A percentile compares a stretch with the other conserved stretches of the same genome.
Conservation (phyloP, 495 filamentous ascomycete species). For the Trichoderma virens region DNA sequence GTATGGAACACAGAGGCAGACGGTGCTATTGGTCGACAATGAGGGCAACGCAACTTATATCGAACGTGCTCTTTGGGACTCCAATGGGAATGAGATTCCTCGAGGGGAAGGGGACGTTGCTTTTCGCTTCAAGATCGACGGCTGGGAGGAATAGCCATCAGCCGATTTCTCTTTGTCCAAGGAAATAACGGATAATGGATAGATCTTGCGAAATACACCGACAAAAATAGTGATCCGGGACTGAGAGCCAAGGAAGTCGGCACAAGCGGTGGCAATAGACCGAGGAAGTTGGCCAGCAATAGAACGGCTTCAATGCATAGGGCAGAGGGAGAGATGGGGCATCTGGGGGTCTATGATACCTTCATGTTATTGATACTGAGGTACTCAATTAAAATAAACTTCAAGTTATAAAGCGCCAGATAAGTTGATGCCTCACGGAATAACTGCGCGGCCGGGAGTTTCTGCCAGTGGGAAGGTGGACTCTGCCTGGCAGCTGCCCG, state of each 20-base stretch:
- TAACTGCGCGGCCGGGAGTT: background rate
- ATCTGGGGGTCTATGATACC: too few species aligned
- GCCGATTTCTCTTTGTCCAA: background rate
- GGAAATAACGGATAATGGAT: background rate
- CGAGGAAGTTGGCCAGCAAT: background rate
- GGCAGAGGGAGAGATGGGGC: too few species aligned
- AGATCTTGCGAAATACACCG: background rate
- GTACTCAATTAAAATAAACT: too few species aligned
- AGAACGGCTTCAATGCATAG: background rate
- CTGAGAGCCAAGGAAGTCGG: background rate
- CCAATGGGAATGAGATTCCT: constrained; percentile 51
- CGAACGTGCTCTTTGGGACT: constrained; percentile 77
- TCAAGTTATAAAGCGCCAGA: too few species aligned
- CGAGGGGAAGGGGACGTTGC: constrained; percentile 52
- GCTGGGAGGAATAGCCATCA: constrained; percentile 21
- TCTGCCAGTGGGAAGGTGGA: background rate
- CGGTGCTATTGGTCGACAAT: constrained; percentile 68
- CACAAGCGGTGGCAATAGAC: background rate
- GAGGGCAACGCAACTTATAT: constrained; percentile 70
- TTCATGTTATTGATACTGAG: too few species aligned
- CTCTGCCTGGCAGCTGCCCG: background rate
- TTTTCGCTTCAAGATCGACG: constrained; percentile 57
- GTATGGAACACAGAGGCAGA: constrained; percentile 95
- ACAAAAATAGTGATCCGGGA: background rate
- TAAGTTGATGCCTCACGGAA: background rate